Percentiles rank a stretch among this genome's conserved stretches.
Evolutionary conservation across 495 filamentous ascomycete genomes (phyloP).

Genomic region (Xylaria scruposa): DNA sequence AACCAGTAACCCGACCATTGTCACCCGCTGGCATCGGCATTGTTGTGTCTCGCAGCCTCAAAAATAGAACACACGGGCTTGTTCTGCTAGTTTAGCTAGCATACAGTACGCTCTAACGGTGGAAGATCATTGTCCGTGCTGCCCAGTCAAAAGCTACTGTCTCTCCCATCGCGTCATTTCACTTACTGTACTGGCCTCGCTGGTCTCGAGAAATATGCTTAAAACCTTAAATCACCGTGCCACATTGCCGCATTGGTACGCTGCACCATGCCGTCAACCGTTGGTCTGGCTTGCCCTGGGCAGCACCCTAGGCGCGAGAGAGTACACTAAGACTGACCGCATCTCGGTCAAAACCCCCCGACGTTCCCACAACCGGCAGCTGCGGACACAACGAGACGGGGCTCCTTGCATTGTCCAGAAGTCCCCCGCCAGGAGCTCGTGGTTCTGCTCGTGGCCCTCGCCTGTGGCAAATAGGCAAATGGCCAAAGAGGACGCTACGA

Average conservation of each 20-base stretch:
- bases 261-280: slow-evolving; percentile 22
- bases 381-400: slow-evolving; percentile 12
- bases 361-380: slow-evolving; percentile 2
- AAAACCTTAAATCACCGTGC: slow-evolving; percentile 28
- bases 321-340: slow-evolving; percentile 25
- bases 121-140: slow-evolving; percentile 6
- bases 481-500: not conserved
- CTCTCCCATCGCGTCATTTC: slow-evolving; percentile 9
- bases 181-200: slow-evolving; percentile 15
- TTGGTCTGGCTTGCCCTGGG: slow-evolving; percentile 23
- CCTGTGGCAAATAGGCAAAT: not conserved
- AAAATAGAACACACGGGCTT: slow-evolving; percentile 22
- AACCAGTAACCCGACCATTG: not conserved
- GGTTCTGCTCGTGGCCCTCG: not conserved
- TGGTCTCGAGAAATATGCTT: slow-evolving; percentile 17
- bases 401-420: slow-evolving; percentile 9
- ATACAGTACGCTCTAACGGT: slow-evolving; percentile 2
- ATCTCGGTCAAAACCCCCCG: slow-evolving; percentile 29
- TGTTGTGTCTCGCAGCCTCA: slow-evolving; percentile 1
- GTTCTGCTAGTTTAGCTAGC: not conserved
- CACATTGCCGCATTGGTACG: slow-evolving; percentile 6
- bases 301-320: not conserved
- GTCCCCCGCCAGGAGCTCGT: not conserved
- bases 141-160: not conserved
- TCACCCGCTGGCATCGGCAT: too few species aligned